Base-by-base conservation (phyloP, 805 yeast genomes). In the Kodamaea laetipori region DNA sequence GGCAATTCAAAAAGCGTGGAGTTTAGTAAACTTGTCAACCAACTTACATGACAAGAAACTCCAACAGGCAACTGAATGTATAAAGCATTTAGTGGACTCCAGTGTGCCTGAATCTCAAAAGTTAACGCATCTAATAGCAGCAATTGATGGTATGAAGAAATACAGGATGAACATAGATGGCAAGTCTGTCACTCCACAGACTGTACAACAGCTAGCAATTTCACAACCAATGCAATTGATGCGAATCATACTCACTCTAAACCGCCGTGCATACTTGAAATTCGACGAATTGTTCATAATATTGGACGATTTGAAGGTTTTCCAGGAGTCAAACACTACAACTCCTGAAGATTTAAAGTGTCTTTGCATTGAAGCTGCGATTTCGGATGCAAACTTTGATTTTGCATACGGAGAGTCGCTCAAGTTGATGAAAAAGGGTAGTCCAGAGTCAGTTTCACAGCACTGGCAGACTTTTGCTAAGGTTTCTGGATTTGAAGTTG, bases 301-400 rank as follows among this genome's bases (percentile, higher is more conserved):
- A 0, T 45, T 76, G 17, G 58, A 60, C 30, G 70, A 71, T 33
- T 54, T 82, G 25, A 27, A 25, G 19, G 43, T 25, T 9, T 30
- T 30, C 19, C 34, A 30, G 17, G 34, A 30, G 15, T 15, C 17
- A 12, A 17, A 17, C 10, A 15, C 19, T 5, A 30, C 34, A 4
- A 30, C 34, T 3, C 18, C 34, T 4, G 34, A 30, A 30, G 38
- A 24, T 4, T 24, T 77, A 4, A 58, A 69, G 43, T 63, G 72
- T 11, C 70, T 78, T 31, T 83, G 87, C 52, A 78, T 88, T 16
- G 88, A 86, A 51, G 73, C 83, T 35, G 79, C 95, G 0, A 66
- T 86, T 19, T 79, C 74, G 1, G 79, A 83, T 37, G 66, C 70
- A 46, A 84, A 86, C 58, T 86, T 86, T 51, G 58, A 60, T 1